phyloP scores from a whole-genome alignment of 805 yeast genomes.

The Debaryomyces castellii region DNA sequence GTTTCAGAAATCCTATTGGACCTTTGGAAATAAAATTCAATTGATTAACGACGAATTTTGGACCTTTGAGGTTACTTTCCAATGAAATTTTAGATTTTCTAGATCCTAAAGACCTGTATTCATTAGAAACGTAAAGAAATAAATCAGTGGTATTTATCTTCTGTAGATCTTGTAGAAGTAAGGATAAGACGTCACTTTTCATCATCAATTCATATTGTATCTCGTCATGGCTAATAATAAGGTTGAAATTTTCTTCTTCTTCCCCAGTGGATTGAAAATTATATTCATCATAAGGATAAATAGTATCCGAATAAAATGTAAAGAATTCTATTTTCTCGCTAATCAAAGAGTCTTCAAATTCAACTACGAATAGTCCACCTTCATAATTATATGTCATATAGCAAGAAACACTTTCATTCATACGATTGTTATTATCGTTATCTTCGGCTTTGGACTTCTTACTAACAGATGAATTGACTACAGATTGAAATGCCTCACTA shows the following conservation, averaged over 20 bases:
- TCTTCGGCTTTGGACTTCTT: conserved; percentile 5
- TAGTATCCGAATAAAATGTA: conserved; percentile 33
- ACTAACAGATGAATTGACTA: conserved; percentile 14
- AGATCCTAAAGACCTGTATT: conserved; percentile 1
- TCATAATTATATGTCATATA: conserved; percentile 36
- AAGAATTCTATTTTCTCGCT: conserved; percentile 42
- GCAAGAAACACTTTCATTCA: conserved; percentile 26
- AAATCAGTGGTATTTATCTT: conserved; percentile 37
- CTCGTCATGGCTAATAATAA: conserved; percentile 26
- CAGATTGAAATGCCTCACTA: conserved; percentile 34
- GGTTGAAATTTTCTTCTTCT: conserved; percentile 7
- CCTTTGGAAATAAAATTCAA: conserved; percentile 65
- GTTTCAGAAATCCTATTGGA: conserved; percentile 69
- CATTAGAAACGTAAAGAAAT: conserved; percentile 29
- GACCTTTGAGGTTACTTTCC: conserved; percentile 1
- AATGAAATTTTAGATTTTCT: background rate
- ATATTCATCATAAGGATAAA: conserved; percentile 24
- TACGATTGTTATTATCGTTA: background rate
- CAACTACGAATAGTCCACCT: conserved; percentile 39
- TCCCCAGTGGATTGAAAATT: conserved; percentile 10
- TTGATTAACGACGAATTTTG: conserved; percentile 26
- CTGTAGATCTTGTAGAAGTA: conserved; percentile 34
- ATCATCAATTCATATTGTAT: conserved; percentile 36
- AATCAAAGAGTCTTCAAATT: conserved; percentile 40
- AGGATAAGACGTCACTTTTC: conserved; percentile 37